Evolutionary conservation across 1,284 basidiomycete genomes (phyloP).

Genomic region (Cutaneotrichosporon curvatum): DNA sequence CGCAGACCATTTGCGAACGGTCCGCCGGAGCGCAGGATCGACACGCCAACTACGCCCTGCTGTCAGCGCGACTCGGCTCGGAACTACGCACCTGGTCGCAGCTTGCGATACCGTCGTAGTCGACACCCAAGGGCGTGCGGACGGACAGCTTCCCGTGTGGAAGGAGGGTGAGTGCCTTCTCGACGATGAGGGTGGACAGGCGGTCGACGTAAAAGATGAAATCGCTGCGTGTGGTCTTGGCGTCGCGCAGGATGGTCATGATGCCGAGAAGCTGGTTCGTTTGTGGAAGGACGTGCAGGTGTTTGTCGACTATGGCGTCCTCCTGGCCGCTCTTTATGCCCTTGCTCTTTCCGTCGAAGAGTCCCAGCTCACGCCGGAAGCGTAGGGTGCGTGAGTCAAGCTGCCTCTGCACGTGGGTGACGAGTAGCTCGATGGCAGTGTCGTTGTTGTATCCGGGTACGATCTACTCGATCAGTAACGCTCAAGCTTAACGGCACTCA

Average conservation of each 20-base stretch:
- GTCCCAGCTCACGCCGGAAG: conserved; percentile 62
- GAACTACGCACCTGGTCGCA: conserved; percentile 42
- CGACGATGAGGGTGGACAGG: conserved; percentile 74
- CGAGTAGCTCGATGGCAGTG: conserved; percentile 81
- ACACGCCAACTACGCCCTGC: conserved; percentile 38
- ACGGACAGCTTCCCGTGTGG: conserved; percentile 63
- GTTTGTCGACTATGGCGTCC: conserved; percentile 15
- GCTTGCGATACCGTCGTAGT: conserved; percentile 55
- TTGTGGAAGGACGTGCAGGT: conserved; percentile 59
- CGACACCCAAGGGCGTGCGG: conserved; percentile 59
- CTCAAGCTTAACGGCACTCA: conserved; percentile 42
- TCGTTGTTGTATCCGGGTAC: conserved; percentile 80
- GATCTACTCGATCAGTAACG: conserved; percentile 55
- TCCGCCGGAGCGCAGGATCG: conserved; percentile 56
- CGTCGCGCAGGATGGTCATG: conserved; percentile 74
- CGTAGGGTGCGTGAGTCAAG: conserved; percentile 66
- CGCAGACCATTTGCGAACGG: conserved; percentile 85
- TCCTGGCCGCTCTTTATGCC: too few species aligned
- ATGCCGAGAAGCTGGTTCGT: conserved; percentile 85
- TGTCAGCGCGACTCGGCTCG: background rate
- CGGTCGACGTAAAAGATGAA: conserved; percentile 63
- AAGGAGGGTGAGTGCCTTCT: conserved; percentile 72
- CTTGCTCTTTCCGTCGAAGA: conserved; percentile 14
- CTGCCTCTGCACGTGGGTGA: conserved; percentile 80
- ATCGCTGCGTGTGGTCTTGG: conserved; percentile 63